Percentiles rank a stretch among this genome's conserved stretches.
Evolutionary conservation across 768 basidiomycete genomes (phyloP).

Genomic region (Leucogyrophana mollusca): DNA sequence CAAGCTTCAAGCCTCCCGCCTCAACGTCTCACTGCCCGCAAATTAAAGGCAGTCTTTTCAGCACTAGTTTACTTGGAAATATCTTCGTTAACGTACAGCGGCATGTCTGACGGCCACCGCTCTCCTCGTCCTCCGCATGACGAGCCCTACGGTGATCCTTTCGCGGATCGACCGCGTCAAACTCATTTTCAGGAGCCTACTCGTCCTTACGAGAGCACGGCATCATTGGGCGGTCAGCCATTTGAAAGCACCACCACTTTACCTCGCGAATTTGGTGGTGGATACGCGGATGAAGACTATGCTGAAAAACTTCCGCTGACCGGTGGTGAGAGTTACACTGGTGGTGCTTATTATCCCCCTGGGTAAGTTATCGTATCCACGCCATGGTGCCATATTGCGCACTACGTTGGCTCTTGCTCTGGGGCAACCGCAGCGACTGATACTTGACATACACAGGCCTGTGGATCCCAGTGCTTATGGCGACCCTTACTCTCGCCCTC

Average conservation of each 20-base stretch:
- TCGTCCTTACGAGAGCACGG: constrained; percentile 38
- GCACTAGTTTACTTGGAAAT: background rate
- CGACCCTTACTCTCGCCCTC: constrained; percentile 62
- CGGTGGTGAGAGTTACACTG: constrained; percentile 48
- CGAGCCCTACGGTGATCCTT: constrained; percentile 59
- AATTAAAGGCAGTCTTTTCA: constrained; percentile 4
- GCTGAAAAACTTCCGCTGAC: constrained; percentile 78
- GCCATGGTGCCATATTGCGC: too few relatives aligned
- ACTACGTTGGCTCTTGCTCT: constrained; percentile 4
- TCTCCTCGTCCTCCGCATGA: constrained; percentile 22
- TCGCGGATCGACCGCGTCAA: constrained; percentile 64
- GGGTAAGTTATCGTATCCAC: constrained; percentile 42
- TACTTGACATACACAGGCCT: constrained; percentile 27
- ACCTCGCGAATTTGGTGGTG: constrained; percentile 48
- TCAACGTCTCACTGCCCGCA: constrained; percentile 6
- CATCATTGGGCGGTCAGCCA: constrained; percentile 38
- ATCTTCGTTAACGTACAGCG: background rate
- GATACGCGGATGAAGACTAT: constrained; percentile 66
- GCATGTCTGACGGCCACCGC: constrained; percentile 25
- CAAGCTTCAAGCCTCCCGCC: constrained; percentile 7
- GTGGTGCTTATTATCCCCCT: constrained; percentile 71
- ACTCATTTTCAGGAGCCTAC: constrained; percentile 58
- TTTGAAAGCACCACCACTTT: constrained; percentile 61
- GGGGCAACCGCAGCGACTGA: constrained; percentile 5
- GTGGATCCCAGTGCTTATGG: constrained; percentile 62